Evolutionary conservation across 495 filamentous ascomycete species (phyloP).

Genomic region (Neurospora africana): DNA sequence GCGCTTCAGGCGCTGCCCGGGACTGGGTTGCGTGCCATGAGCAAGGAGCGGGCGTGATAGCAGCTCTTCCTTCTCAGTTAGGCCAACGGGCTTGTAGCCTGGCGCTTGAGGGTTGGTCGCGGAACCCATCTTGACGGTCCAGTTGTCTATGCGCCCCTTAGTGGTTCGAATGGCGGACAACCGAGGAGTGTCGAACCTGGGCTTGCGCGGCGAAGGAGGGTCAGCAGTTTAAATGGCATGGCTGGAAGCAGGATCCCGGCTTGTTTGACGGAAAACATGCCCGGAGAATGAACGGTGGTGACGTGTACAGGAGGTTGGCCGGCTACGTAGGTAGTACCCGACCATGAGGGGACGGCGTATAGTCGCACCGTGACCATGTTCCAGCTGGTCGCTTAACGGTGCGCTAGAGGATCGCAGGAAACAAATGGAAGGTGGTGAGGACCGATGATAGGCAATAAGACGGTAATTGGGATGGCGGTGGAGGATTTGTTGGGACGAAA

Average conservation of each 20-base stretch:
- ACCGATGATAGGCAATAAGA: background rate
- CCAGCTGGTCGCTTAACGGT: background rate
- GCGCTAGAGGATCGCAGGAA: background rate
- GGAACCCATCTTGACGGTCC: background rate
- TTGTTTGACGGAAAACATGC: background rate
- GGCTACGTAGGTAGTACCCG: background rate
- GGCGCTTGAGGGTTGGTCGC: background rate
- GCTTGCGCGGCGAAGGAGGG: background rate
- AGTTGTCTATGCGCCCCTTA: background rate
- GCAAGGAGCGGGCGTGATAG: background rate
- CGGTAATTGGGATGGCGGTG: background rate
- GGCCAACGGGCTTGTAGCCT: constrained; percentile 8
- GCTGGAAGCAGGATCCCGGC: background rate
- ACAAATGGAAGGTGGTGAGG: background rate
- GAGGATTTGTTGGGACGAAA: background rate
- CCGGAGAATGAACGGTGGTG: background rate
- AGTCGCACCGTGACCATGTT: background rate
- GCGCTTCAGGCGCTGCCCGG: background rate
- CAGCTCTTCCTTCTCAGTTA: background rate
- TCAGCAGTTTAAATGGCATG: background rate
- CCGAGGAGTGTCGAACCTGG: background rate
- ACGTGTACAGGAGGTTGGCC: background rate
- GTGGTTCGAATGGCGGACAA: background rate
- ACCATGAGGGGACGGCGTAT: background rate
- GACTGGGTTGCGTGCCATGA: background rate